Evolutionary conservation across 495 filamentous ascomycete species (phyloP), one percentile per base, ranked within the genome.

Genomic region (Annulohypoxylon maeteangense): DNA sequence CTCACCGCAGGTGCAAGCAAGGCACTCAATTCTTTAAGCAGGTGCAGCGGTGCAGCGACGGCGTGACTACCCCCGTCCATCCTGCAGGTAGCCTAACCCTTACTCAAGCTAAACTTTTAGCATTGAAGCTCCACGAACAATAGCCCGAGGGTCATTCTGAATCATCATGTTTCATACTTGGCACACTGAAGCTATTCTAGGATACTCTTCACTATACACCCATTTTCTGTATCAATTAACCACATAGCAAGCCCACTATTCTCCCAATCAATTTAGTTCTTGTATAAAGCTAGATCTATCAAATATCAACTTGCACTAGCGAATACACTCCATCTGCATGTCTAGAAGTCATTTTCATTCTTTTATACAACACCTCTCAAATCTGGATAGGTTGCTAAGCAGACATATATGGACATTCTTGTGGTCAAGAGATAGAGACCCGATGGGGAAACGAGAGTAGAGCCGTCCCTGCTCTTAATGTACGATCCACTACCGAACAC

Each of bases 401-500:
- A 64, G 63, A 59, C 14, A 50, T 20, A 53, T 29, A 50, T 56
- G 32, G 38, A 54, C 54, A 57, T 53, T 31, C 10, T 65, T 50
- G 32, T 65, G 18, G 48, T 56, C 22, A 32, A 18, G 23, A 23
- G 65, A 44, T 54, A 12, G 6, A 54, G 25, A 50, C 42, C 27
- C 51, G 27, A 44, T 40, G 56, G 31, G 38, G 20, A 62, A 69
- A 65, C 66, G 56, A 65, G 29, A n/a, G 71, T 50, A 54, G 29
- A 53, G 48, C 38, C 53, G 27, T 44, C 27, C 3, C 29, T 38
- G 18, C 55, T 53, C 31, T 27, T 36, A 14, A 25, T 16, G 23
- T 4, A n/a, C 31, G 22, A 18, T 29, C 32, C 42, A 16, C 50
- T 74, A 71, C 45, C 75, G 73, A 25, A 70, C 64, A 59, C 75